Evolutionary conservation across 768 basidiomycete species (phyloP), one percentile per base, ranked within the genome.

Genomic region (Pholiota molesta): DNA sequence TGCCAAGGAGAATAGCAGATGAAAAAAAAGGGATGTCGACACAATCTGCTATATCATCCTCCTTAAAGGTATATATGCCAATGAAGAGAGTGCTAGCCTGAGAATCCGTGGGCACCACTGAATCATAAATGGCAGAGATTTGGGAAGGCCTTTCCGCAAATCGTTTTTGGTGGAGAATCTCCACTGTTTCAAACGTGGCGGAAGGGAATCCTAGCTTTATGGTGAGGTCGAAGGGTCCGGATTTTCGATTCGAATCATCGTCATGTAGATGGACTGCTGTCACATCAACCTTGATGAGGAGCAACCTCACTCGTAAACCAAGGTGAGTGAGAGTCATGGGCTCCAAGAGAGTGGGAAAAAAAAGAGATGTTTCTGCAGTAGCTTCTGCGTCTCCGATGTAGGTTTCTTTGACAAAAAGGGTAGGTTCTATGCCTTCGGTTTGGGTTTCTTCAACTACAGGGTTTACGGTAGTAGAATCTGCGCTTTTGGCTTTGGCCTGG

Each of bases 311-410:
- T 11, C 53, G 33, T 35, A 55, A 13, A 8, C 53, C 53, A 11
- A 37, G 53, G 21, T 55, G 53, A 5, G 53, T 55, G 13, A 55
- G 53, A 6, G 21, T 55, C 33, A 55, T 55, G 5, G 53, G 31
- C 17, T 37, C 53, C 13, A 5, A 10, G 8, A n/a, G 14, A 21
- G 19, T 33, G 23, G 53, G 37, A 37, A 16, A 39, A 16, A 10
- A 14, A 29, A 31, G 29, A 33, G 10, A 29, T 3, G 35, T 35
- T 2, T 5, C 35, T 10, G 35, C 35, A 35, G 35, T 42, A 42
- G 14, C 8, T 11, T 42, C 40, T 19, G 17, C 10, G 35, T 8
- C 35, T 13, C 13, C 35, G 35, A 9, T 35, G 5, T 35, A 5
- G 17, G 13, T 5, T 42, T 42, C 35, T 23, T 39, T 23, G 14